phyloP scores from a whole-genome alignment of 371 early-diverging fungal genomes.

The Vairimorpha necatrix region DNA sequence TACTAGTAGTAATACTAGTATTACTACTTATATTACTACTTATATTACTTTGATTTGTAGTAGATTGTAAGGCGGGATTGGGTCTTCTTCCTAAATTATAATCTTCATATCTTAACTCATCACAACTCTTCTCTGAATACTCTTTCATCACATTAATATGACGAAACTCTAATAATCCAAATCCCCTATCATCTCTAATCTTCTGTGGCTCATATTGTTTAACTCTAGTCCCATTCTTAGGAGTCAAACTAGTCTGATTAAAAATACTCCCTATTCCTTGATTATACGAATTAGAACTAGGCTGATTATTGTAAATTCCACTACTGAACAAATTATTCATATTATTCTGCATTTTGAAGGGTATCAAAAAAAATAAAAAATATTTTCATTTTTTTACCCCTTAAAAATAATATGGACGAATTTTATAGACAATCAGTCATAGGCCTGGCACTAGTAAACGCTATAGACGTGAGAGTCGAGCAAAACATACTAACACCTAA shows the following conservation, averaged over 20 bases:
- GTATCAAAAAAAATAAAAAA: constrained; percentile 13
- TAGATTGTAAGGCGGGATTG: not conserved
- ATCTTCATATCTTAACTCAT: constrained; percentile 50
- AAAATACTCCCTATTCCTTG: not conserved
- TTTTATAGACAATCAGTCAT: constrained; percentile 63
- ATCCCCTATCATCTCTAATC: constrained; percentile 41
- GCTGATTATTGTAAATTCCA: not conserved
- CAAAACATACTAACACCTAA: constrained; percentile 57
- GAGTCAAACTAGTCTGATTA: not conserved
- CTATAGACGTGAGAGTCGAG: constrained; percentile 62
- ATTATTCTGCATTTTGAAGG: not conserved
- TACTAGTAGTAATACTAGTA: too few species aligned
- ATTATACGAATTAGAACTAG: not conserved
- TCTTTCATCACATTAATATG: constrained; percentile 43
- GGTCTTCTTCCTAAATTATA: constrained; percentile 44
- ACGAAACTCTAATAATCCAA: constrained; percentile 7
- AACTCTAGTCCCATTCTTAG: constrained; percentile 36
- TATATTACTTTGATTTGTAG: not conserved
- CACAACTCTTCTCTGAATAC: constrained; percentile 41
- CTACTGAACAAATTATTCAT: constrained; percentile 4
- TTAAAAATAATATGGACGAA: constrained; percentile 56
- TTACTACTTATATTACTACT: not conserved
- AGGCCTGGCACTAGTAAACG: constrained; percentile 62
- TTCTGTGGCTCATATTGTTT: constrained; percentile 25
- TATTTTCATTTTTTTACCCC: constrained; percentile 1